Base-by-base conservation (phyloP, 345 rosid genomes). In the Pugionium dolabratum region DNA sequence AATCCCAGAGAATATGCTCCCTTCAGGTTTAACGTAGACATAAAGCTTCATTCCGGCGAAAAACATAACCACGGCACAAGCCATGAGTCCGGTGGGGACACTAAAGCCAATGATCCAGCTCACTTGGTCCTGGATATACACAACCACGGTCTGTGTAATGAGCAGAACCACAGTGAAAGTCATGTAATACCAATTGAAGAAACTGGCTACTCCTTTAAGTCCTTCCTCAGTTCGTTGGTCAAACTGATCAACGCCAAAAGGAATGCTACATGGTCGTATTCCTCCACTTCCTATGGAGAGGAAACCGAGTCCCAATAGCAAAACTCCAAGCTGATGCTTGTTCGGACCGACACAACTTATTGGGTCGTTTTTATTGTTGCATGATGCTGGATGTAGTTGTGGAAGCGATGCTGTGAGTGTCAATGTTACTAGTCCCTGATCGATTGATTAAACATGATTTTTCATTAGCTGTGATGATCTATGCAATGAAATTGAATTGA, bases 171-270 rank as follows among this genome's bases (percentile, higher is more conserved):
- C 18, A 18, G 18, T 18, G 18, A 18, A 18, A 18, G 18, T 18
- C 18, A 18, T 18, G 18, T 18, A 18, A 18, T 18, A 90, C 86
- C 91, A 86, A 32, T 85, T 92, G 78, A 67, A 89, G 76, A 81
- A 92, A 71, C 92, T 89, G 10, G 43, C 84, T 42, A 82, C 82
- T 57, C 86, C 94, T 73, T 73, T 81, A 6, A 18, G 6, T 1
- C 96, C 96, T 47, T 82, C 66, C 28, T 80, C 92, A 0, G 88
- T 84, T 45, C 83, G 73, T 3, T 75, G 75, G 66, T 91, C 92
- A 63, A 91, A 89, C 64, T 91, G 96, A 50, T 89, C 96, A 2
- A 89, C 86, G 0, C 90, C 85, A 64, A 92, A 91, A 1, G 98
- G 95, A 34, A 91, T 83, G 66, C 87, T 77, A 74, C 92, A 89